A percentile compares a stretch with the other conserved stretches of the same genome.
These are phyloP conservation scores for Hypoxylon sp. DNA, from an alignment of 2,329 filamentous ascomycete genomes.

Conservation along the genomic window DNA sequence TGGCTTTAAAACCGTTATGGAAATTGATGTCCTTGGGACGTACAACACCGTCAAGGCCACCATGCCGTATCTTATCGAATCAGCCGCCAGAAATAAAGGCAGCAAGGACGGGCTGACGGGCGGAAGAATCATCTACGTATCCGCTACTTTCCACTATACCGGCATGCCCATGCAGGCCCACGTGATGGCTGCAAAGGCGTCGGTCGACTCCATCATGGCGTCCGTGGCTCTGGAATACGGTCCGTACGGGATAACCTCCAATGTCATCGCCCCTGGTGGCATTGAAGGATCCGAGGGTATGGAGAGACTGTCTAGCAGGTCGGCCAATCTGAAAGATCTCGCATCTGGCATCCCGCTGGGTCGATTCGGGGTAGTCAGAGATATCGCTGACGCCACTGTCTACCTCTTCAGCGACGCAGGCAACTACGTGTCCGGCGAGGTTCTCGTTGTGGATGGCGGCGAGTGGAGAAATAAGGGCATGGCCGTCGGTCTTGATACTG, in stretches of 20 bases:
- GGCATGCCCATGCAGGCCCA: slow-evolving; percentile 88
- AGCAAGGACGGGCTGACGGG: slow-evolving; percentile 74
- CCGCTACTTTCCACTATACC: slow-evolving; percentile 91
- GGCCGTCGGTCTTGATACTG: slow-evolving; percentile 61
- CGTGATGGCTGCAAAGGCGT: slow-evolving; percentile 91
- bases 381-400: slow-evolving; percentile 93
- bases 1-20: slow-evolving; percentile 94
- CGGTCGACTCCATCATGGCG: slow-evolving; percentile 85
- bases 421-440: slow-evolving; percentile 86
- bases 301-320: slow-evolving; percentile 67
- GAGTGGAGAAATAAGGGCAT: slow-evolving; percentile 66
- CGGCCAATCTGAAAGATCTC: slow-evolving; percentile 52
- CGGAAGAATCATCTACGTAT: slow-evolving; percentile 90
- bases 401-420: slow-evolving; percentile 89
- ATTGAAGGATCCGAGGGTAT: slow-evolving; percentile 88
- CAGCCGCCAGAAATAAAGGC: slow-evolving; percentile 73
- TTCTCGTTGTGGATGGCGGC: slow-evolving; percentile 78
- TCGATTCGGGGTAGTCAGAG: slow-evolving; percentile 81
- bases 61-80: slow-evolving; percentile 81
- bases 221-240: slow-evolving; percentile 90
- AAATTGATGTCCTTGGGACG: slow-evolving; percentile 93
- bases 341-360: slow-evolving; percentile 74
- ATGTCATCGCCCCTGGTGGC: slow-evolving; percentile 88
- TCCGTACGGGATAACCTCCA: slow-evolving; percentile 86
- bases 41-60: slow-evolving; percentile 97